Evolutionary conservation across 805 yeast genomes (phyloP), one percentile per base, ranked within the genome.

Genomic region (Candida nonsorbophila): DNA sequence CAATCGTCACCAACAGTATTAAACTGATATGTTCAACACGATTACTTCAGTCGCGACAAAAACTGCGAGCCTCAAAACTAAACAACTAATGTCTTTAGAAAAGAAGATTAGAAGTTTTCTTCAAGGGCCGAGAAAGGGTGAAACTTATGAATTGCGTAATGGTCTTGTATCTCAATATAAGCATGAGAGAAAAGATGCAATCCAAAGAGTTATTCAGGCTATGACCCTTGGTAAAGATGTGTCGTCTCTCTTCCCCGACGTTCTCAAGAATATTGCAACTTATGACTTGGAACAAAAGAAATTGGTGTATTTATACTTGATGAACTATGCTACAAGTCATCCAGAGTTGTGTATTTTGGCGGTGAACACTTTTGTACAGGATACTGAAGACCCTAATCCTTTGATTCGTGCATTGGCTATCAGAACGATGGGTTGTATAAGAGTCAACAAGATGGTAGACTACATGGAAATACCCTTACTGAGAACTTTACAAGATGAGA

Each of bases 151-250:
- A 58, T 73, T 92, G 46, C 77, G 88, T 43, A 76, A 76, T 19
- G 97, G 97, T 1, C 69, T 92, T 30, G 97, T 88, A 4, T 86
- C 96, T 6, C 97, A 86, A 59, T 92, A 85, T 58, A 94, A 96
- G 15, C 80, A 76, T 41, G 97, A 94, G 49, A 72, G 96, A 36
- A 92, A 92, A 53, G 98, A 92, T 55, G 94, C 98, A 11, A 92
- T 92, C 43, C 95, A 90, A 59, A 74, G 95, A 36, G 95, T 94
- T 13, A 92, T 92, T 50, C 94, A 92, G 34, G 97, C 96, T 36
- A 92, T 92, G 99, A 92, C 98, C 0, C 75, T 87, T 17, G 97
- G 97, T 7, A 92, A 92, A 51, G 98, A 92, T 55, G 97, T 92
- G 14, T 84, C 95, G 12, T 77, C 94, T 2, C 66, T 92, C 32